phyloP scores from a whole-genome alignment of 148 eudicot genomes.

The Persicaria maculosa region DNA sequence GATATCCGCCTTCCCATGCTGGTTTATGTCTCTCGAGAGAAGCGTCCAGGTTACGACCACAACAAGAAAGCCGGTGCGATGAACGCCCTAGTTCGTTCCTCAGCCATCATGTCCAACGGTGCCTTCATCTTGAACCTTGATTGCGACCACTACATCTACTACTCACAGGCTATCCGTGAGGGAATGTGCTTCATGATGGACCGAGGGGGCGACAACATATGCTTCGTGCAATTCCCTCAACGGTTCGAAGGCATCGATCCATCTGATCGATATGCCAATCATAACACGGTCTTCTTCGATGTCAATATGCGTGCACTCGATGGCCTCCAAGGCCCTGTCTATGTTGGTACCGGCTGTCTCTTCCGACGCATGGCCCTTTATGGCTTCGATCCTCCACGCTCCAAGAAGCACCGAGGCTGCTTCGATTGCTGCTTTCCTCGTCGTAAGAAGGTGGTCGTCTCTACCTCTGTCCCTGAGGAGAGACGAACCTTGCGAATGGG shows the following conservation, averaged over 20 bases:
- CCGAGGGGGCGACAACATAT: constrained; percentile 8
- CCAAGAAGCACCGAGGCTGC: constrained; percentile 9
- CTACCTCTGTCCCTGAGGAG: background rate
- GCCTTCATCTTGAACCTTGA: constrained; percentile 13
- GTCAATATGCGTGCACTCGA: constrained; percentile 16
- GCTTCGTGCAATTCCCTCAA: constrained; percentile 15
- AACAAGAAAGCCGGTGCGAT: constrained; percentile 18
- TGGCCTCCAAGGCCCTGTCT: constrained; percentile 15
- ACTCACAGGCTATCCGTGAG: constrained; percentile 13
- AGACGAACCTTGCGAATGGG: constrained; percentile 5
- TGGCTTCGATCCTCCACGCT: constrained; percentile 13
- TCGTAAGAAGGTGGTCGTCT: background rate
- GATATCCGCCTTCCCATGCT: constrained; percentile 15
- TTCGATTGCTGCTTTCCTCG: background rate
- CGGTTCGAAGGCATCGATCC: constrained; percentile 17
- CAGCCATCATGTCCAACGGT: constrained; percentile 17
- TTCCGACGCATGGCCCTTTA: constrained; percentile 10
- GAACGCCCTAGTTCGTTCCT: constrained; percentile 15
- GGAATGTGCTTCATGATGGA: constrained; percentile 20
- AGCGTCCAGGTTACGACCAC: constrained; percentile 14
- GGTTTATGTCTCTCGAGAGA: constrained; percentile 15
- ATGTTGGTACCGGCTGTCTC: constrained; percentile 15
- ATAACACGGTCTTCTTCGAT: constrained; percentile 15
- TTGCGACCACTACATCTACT: constrained; percentile 13
- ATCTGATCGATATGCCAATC: constrained; percentile 14